Conservation (phyloP, 306 rosid genomes). For the Cercis canadensis region DNA sequence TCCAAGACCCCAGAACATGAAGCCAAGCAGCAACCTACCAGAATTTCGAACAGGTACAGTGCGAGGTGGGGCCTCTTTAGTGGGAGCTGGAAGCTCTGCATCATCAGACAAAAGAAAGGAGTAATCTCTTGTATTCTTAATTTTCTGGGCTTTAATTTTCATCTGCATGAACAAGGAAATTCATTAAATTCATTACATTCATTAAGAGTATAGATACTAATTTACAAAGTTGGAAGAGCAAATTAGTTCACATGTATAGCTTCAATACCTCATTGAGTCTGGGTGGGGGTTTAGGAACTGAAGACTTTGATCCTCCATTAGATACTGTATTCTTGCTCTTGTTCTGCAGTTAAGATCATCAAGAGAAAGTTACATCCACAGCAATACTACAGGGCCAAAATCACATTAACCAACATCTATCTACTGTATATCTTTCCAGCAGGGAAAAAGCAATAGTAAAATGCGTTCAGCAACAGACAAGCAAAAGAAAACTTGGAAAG, state of each 20-base stretch:
- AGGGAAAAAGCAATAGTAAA: not conserved
- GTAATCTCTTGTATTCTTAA: slow-evolving; percentile 88
- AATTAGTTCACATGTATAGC: slow-evolving; percentile 27
- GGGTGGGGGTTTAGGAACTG: slow-evolving; percentile 42
- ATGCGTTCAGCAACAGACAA: not conserved
- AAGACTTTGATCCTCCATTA: slow-evolving; percentile 55
- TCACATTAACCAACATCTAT: slow-evolving; percentile 20
- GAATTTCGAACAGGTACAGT: slow-evolving; percentile 45
- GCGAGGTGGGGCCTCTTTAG: slow-evolving; percentile 52
- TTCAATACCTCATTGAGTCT: slow-evolving; percentile 66
- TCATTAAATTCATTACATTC: slow-evolving; percentile 33
- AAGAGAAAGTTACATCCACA: slow-evolving; percentile 36
- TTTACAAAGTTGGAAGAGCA: slow-evolving; percentile 8
- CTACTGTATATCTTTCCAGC: slow-evolving; percentile 7
- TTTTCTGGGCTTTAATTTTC: slow-evolving; percentile 64
- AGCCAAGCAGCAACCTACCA: slow-evolving; percentile 58
- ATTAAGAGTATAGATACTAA: slow-evolving; percentile 19
- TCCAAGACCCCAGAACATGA: slow-evolving; percentile 27
- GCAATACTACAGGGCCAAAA: slow-evolving; percentile 14
- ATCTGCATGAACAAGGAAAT: slow-evolving; percentile 55
- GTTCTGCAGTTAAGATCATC: slow-evolving; percentile 52
- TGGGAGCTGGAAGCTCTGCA: slow-evolving; percentile 69
- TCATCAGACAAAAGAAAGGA: slow-evolving; percentile 85
- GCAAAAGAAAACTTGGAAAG: not conserved
- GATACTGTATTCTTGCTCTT: slow-evolving; percentile 53